Evolutionary conservation across 192 early-diverging fungal genomes (phyloP).

Genomic region (Neocallimastix lanati): DNA sequence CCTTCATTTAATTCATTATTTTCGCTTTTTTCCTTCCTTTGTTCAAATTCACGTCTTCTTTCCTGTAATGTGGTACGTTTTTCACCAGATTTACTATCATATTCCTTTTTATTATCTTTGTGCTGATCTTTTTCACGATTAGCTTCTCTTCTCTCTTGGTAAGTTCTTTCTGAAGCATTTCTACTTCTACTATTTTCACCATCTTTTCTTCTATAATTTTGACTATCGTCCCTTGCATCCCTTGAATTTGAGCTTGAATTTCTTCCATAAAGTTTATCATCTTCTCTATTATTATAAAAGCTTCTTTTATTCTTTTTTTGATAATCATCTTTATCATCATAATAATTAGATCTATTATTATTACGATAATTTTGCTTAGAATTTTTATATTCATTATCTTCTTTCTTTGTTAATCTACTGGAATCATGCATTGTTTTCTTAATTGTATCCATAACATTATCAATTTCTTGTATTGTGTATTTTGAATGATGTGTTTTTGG

Average conservation of each 20-base stretch:
- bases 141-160: neutral
- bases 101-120: neutral
- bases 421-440: neutral
- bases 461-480: neutral
- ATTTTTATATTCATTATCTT: neutral
- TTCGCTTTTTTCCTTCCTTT: neutral
- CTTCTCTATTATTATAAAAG: neutral
- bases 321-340: too few species aligned
- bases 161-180: neutral
- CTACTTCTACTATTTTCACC: neutral
- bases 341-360: too few species aligned
- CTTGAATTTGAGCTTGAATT: neutral
- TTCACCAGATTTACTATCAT: neutral
- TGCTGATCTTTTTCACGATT: neutral
- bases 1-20: neutral
- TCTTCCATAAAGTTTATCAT: neutral
- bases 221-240: neutral
- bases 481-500: neutral
- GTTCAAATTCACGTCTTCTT: neutral
- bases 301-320: neutral
- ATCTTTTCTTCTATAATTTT: neutral
- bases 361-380: neutral
- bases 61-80: neutral
- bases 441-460: neutral
- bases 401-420: neutral